Base-by-base conservation (phyloP, 352 stramenopile genomes). In the Globisporangium viniferum region DNA sequence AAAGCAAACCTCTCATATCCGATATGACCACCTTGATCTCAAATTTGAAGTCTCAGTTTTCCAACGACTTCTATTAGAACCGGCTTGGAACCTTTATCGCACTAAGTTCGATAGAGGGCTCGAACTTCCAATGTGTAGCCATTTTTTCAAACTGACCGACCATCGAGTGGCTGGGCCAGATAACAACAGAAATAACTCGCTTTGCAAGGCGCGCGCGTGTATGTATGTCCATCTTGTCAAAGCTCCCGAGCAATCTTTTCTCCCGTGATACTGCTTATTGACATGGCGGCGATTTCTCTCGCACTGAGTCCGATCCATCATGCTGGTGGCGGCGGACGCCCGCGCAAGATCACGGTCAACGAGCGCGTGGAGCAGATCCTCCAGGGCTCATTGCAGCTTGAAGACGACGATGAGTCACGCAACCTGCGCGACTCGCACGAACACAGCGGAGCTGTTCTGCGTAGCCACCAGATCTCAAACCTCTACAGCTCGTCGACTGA, bases 301-400 rank as follows among this genome's bases (percentile, higher is more conserved):
- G 33, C 55, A 3, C 61, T 64, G 39, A 75, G 59, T 49, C 67
- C 59, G 27, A 76, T 68, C 35, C 35, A 44, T 5, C 44, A 46
- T 10, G 44, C 3, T 8, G 39, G 33, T 27, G 24, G 14, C 1
- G 65, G 61, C 29, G 48, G 48, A 8, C 58, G 27, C 20, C 7
- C 29, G 82, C 74, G 82, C 33, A 89, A 91, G 69, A 82, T 88
- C 67, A 91, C 82, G 5, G 82, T 91, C 6, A 91, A 91, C 51
- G 82, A 91, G 56, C 77, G 77, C 22, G 74, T 91, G 18, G 80
- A 89, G 56, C 76, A 77, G 27, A 91, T 91, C 58, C 67, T 89
- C 49, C 73, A 86, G 60, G 82, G 73, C 2, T 74, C 73, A 2
- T 59, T 88, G 60, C 70, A 71, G 24, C 64, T 70, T 2, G 71